Evolutionary conservation across 352 stramenopile species (phyloP).

Genomic region (Phytopythium oedochilum): DNA sequence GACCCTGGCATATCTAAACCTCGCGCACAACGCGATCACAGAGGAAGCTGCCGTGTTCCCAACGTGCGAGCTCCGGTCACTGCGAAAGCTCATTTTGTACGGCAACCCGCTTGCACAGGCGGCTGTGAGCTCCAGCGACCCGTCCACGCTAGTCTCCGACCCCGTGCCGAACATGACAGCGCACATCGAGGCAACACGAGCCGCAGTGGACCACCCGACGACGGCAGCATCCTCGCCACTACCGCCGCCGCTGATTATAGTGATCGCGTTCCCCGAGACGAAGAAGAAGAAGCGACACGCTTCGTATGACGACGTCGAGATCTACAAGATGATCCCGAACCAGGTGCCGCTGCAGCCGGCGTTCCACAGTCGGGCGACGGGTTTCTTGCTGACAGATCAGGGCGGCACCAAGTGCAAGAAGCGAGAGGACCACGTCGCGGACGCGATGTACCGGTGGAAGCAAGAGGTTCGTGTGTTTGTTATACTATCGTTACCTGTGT

Average conservation of each 20-base stretch:
- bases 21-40: conserved; percentile 63
- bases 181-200: conserved; percentile 24
- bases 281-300: conserved; percentile 61
- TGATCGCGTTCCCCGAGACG: conserved; percentile 58
- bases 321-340: conserved; percentile 80
- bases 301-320: conserved; percentile 70
- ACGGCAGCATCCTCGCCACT: background rate
- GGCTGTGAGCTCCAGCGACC: conserved; percentile 58
- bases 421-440: background rate
- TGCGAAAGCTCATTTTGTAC: conserved; percentile 72
- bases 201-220: conserved; percentile 9
- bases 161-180: conserved; percentile 53
- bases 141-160: conserved; percentile 63
- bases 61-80: conserved; percentile 40
- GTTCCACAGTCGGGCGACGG: conserved; percentile 43
- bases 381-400: conserved; percentile 30
- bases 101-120: conserved; percentile 63
- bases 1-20: conserved; percentile 65
- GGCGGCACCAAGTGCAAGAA: conserved; percentile 6
- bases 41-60: conserved; percentile 43
- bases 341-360: conserved; percentile 45
- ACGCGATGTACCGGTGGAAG: background rate
- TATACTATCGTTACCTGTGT: no score
- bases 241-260: conserved; percentile 23
- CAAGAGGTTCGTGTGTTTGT: background rate